Conservation (phyloP, 2,329 filamentous ascomycete species). For the Gaeumannomyces tritici region DNA sequence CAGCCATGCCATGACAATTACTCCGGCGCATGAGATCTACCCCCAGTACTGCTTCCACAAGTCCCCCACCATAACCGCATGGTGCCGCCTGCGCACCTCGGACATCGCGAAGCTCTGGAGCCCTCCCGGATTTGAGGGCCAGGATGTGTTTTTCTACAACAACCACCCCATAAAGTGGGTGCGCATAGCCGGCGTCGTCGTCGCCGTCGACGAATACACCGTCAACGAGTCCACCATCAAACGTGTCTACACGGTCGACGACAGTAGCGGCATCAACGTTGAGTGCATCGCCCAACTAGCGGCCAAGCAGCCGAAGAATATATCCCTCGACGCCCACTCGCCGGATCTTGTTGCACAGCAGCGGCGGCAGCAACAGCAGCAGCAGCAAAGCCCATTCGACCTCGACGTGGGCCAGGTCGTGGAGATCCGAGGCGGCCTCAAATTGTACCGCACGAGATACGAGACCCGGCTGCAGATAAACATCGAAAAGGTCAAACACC, state of each 20-base stretch:
- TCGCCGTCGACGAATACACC: slow-evolving; percentile 45
- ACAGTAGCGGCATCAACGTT: slow-evolving; percentile 52
- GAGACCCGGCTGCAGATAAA: slow-evolving; percentile 37
- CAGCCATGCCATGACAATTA: slow-evolving; percentile 41
- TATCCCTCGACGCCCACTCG: neutral
- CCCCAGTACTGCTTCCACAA: slow-evolving; percentile 55
- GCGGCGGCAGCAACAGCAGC: neutral
- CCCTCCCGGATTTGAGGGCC: slow-evolving; percentile 41
- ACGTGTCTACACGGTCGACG: slow-evolving; percentile 50
- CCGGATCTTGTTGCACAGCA: neutral
- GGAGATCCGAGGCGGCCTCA: slow-evolving; percentile 45
- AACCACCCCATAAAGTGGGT: slow-evolving; percentile 74
- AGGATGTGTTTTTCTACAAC: slow-evolving; percentile 53
- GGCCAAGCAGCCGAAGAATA: neutral
- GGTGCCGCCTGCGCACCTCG: slow-evolving; percentile 44
- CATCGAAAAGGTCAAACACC: slow-evolving; percentile 35
- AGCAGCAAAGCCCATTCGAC: slow-evolving; percentile 13
- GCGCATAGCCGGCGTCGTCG: slow-evolving; percentile 59
- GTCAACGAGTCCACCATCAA: slow-evolving; percentile 36
- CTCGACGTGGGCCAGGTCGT: slow-evolving; percentile 45
- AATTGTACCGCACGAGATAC: slow-evolving; percentile 25
- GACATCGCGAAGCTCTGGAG: slow-evolving; percentile 39
- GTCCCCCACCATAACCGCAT: slow-evolving; percentile 49
- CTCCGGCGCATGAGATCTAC: slow-evolving; percentile 32
- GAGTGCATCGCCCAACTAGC: slow-evolving; percentile 27